Base-by-base conservation (phyloP, 139 green algal genomes). In the Tetradesmus lagerheimii region DNA sequence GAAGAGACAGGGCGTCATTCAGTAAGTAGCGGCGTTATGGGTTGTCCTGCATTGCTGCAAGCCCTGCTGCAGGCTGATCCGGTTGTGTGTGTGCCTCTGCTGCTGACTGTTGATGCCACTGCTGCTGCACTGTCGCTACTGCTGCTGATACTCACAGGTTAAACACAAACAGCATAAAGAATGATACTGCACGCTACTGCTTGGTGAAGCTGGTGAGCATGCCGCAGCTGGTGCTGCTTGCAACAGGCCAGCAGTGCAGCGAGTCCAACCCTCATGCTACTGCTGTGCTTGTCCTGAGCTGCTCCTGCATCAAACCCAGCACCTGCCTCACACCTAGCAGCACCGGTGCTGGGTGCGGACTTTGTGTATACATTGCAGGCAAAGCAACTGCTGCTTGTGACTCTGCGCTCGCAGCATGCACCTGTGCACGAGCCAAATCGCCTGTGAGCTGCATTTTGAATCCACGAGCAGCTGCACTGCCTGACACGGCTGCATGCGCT, bases 191-290 rank as follows among this genome's bases (percentile, higher is more conserved):
- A 34, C 81, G 81, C 12, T 87, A 87, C 50, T 87, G 81, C 37
- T 23, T 87, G 15, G 81, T 87, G 34, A 87, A 87, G 81, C 39
- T 87, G 81, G 81, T 87, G 64, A 76, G 81, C 66, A 77, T 38
- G 5, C 78, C 27, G 80, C 18, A 83, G 38, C 20, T 76, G 6
- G 9, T n/a, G 66, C 11, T 31, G 9, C 66, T 38, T 34, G 27
- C 29, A 38, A 20, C 29, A 2, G 27, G 66, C 29, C 25, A 76
- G 66, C 66, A 76, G 27, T 76, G 66, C 66, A 76, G 66, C 14
- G 11, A 2, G 25, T 2, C 50, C 14, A 14, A 64, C 11, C 50
- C 50, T 5, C 43, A 64, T 20, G 50, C 16, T 64, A 4, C 14
- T 64, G 50, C 50, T 64, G 15, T 25, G 18, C 50, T 64, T 64